phyloP scores from a whole-genome alignment of 306 rosid genomes.

The Cicer cuneatum region DNA sequence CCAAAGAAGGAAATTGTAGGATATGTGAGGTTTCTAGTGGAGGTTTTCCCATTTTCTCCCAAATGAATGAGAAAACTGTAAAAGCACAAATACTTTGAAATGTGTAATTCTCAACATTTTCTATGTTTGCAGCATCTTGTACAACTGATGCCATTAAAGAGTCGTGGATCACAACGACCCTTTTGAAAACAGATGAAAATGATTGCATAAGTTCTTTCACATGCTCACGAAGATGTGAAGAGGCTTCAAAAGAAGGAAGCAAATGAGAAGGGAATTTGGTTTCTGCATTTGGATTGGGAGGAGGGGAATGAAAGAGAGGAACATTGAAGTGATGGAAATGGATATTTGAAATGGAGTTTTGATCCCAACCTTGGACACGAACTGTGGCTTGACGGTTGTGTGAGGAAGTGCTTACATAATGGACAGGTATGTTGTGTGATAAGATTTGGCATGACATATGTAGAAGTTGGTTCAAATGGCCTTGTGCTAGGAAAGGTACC shows the following conservation, averaged over 20 bases:
- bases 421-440: slow-evolving; percentile 57
- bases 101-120: slow-evolving; percentile 57
- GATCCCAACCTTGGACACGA: slow-evolving; percentile 62
- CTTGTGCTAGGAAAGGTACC: slow-evolving; percentile 70
- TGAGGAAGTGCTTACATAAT: slow-evolving; percentile 54
- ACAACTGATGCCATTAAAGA: slow-evolving; percentile 58
- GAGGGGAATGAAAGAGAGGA: slow-evolving; percentile 56
- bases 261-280: slow-evolving; percentile 68
- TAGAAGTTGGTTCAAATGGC: slow-evolving; percentile 81
- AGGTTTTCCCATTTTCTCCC: slow-evolving; percentile 36
- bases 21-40: background rate
- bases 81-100: slow-evolving; percentile 61
- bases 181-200: slow-evolving; percentile 46
- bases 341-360: slow-evolving; percentile 43
- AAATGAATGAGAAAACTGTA: background rate
- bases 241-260: slow-evolving; percentile 55
- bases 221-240: slow-evolving; percentile 52
- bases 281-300: slow-evolving; percentile 52
- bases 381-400: slow-evolving; percentile 62
- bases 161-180: slow-evolving; percentile 65
- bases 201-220: slow-evolving; percentile 45
- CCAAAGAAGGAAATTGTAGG: slow-evolving; percentile 43
- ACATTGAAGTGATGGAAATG: slow-evolving; percentile 58
- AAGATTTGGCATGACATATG: slow-evolving; percentile 61
- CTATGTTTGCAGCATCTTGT: slow-evolving; percentile 50